Base-by-base conservation (phyloP, 2,329 filamentous ascomycete genomes). In the Cercospora sojina region DNA sequence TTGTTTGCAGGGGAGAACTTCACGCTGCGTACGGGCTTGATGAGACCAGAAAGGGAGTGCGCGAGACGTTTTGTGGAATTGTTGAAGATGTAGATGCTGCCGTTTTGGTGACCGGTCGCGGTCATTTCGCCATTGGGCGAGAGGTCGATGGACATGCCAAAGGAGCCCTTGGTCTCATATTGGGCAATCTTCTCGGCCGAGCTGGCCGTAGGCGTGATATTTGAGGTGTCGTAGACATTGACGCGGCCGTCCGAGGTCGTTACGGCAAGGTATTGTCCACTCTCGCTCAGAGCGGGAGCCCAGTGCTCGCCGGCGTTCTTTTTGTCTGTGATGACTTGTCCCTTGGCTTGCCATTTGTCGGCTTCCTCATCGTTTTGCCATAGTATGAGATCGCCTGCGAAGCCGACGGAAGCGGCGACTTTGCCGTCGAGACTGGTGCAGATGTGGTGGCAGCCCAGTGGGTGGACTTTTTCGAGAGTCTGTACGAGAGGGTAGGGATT, bases 81-180 rank as follows among this genome's bases (percentile, higher is more conserved):
- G 82, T 93, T 93, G 84, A 98, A 99, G 68, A 99, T 88, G 80
- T 97, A 97, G 69, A 98, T 87, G 12, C 88, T 89, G 16, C 95
- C 95, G 74, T 91, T 97, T 77, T 97, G 91, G 79, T 99, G 94
- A 0, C 95, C 95, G 61, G 91, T 96, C 3, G 93, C 94, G 31
- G 93, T 96, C 78, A 92, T 90, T 69, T 87, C 89, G 62, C 93
- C 94, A 78, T 99, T 91, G 20, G 82, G 77, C 67, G 86, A 89
- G 77, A 98, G 80, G 77, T 95, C 93, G 68, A 99, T 88, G 74
- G 90, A 91, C 81, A 95, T 87, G 41, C 93, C 94, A 80, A 97
- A 98, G 78, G 90, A 94, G 13, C 93, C 93, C 72, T 94, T 92
- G 1, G 94, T 97, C 81, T 97, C 93, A 75, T 95, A 97, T 74